Base-by-base conservation (phyloP, 1,139 yeast species). In the Saccharomycopsis hybrid region DNA sequence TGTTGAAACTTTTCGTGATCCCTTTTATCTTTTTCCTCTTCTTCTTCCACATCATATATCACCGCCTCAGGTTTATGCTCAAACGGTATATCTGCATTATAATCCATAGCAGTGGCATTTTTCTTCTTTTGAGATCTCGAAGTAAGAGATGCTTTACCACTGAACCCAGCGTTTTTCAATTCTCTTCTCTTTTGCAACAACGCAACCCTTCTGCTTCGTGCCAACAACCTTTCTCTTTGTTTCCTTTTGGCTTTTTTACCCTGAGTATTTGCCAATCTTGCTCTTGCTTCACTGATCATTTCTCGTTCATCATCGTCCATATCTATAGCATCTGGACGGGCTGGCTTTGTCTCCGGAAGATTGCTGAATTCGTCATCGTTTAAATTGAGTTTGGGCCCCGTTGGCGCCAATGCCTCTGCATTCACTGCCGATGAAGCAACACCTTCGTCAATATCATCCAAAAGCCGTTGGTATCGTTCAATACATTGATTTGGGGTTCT, bases 201-300 rank as follows among this genome's bases (percentile, higher is more conserved):
- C 0, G 96, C 88, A 25, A 88, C 72, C 41, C 95, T 69, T 59
- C 80, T 77, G 52, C 86, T 82, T 60, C 85, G 90, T 47, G 82
- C 86, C 32, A 80, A 62, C 77, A 88, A 76, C 50, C 94, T 71
- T 61, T 92, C 98, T 51, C 98, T 72, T 2, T 85, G 88, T 62
- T 90, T 87, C 54, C 98, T 69, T 55, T 89, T 86, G 0, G 97
- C 97, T 66, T 92, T 92, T 59, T 90, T 89, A 55, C 98, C 98
- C 63, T 85, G 92, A 0, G 97, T 90, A 60, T 88, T 90, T 7
- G 96, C 88, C 56, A 92, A 69, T 58, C 98, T 76, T 1, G 97
- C 96, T 50, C 85, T 77, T 0, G 98, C 97, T 62, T 92, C 98
- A 7, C 90, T 80, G 8, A 92, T 67, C 97, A 92, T 89, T 63